Percentiles rank a stretch among this genome's conserved stretches.
Evolutionary conservation across 805 yeast genomes (phyloP).

Genomic region (Candida hispaniensis): DNA sequence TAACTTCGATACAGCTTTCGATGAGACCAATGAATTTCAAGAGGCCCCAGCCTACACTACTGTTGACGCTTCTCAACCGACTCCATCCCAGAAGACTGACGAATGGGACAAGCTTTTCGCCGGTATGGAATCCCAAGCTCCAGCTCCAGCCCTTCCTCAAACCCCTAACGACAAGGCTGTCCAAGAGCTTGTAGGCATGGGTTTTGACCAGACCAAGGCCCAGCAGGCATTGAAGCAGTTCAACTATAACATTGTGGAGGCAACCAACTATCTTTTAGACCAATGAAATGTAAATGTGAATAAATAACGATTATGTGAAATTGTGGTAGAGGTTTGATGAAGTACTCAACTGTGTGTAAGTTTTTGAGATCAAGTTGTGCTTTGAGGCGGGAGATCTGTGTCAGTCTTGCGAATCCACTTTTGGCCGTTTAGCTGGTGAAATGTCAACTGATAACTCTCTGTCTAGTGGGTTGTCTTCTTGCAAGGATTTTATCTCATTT

Average conservation of each 20-base stretch:
- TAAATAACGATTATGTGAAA: no score
- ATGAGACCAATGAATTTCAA: constrained; percentile 16
- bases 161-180: constrained; percentile 46
- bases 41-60: constrained; percentile 8
- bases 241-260: constrained; percentile 69
- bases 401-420: no score
- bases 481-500: no score
- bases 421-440: no score
- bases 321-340: no score
- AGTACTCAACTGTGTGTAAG: no score
- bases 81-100: constrained; percentile 35
- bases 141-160: constrained; percentile 16
- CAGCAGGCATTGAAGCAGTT: constrained; percentile 55
- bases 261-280: constrained; percentile 78
- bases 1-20: constrained; percentile 21
- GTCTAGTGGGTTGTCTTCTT: no score
- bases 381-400: no score
- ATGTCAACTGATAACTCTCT: no score
- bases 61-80: constrained; percentile 3
- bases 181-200: constrained; percentile 81
- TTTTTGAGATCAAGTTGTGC: no score
- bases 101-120: constrained; percentile 95
- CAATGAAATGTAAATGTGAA: no score
- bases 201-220: constrained; percentile 61
- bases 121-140: constrained; percentile 49